Evolutionary conservation across 148 eudicot genomes (phyloP).

Genomic region (Chenopodium album): DNA sequence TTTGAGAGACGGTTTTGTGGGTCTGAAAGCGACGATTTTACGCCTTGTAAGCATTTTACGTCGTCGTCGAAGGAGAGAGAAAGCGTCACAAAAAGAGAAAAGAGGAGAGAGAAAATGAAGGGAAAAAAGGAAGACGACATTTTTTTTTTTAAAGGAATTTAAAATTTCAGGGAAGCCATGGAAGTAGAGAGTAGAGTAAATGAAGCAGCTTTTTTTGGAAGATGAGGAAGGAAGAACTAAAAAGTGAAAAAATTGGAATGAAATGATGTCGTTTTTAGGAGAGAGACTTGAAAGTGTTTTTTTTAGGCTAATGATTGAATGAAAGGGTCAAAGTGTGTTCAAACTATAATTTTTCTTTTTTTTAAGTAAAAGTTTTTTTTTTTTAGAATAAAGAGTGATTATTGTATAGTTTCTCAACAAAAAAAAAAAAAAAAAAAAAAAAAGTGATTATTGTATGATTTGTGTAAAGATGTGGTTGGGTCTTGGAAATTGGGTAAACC

Average conservation of each 20-base stretch:
- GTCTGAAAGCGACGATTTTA: conserved; percentile 46
- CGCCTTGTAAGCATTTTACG: conserved; percentile 56
- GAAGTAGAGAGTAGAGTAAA: not conserved
- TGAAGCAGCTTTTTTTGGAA: not conserved
- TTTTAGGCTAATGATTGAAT: conserved; percentile 8
- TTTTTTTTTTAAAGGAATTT: not conserved
- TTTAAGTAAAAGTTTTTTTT: not conserved
- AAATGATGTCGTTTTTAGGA: conserved; percentile 18
- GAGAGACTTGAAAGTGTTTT: not conserved
- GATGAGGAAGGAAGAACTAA: not conserved
- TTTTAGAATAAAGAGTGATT: too few species aligned
- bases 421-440: too few species aligned
- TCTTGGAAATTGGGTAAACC: conserved; percentile 10
- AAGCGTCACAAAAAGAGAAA: not conserved
- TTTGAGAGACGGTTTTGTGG: conserved; percentile 32
- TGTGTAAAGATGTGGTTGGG: conserved; percentile 13
- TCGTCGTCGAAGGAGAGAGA: conserved; percentile 54
- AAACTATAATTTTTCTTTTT: not conserved
- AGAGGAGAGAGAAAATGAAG: not conserved
- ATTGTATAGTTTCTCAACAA: too few species aligned
- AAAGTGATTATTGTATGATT: too few species aligned
- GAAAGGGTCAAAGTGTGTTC: conserved; percentile 12
- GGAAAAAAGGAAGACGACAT: not conserved
- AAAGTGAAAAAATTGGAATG: not conserved
- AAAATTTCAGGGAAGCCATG: conserved; percentile 21